Evolutionary conservation across 148 eudicot genomes (phyloP), one percentile per base, ranked within the genome.

Genomic region (Spergularia bocconei): DNA sequence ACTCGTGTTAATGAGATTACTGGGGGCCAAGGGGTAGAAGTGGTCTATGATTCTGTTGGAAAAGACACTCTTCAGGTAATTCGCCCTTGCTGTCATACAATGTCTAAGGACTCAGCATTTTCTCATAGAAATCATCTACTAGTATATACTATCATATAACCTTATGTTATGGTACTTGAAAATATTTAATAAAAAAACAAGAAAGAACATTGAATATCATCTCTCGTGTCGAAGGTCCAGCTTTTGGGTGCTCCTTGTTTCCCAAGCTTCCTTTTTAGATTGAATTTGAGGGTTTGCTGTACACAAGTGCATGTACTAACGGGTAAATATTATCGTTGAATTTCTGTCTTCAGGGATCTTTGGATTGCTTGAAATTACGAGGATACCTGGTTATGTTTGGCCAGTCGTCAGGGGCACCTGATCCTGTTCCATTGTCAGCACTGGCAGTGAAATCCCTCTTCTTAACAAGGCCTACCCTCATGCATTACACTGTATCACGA

Each of bases 1-100:
- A 58, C 82, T 50, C 87, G 93, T 19, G 98, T 93, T 25, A 82
- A 84, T 16, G 93, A 91, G 55, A 85, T 93, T 81, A 93, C 97
- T 38, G 84, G 86, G 50, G 92, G 94, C 20, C 79, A 88, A 85
- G 97, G 98, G 67, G 91, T 93, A 72, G 90, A 93, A 25, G 98
- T 88, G 67, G 98, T 93, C 38, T 91, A 93, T 81, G 97, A 91
- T 82, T 88, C 94, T 62, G 89, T 91, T 58, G 98, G 98, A 69
- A 93, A 88, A 75, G 92, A 91, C 84, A 91, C 97, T 51, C 89
- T 89, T 76, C 80, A 87, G 98, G 98, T 93, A 82, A 72, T 19
- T 0, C 9, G 38, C 47, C 7, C 17, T 16, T 15, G n/a, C 41
- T n/a, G 1, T 59, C 25, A 15, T 6, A 44, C 41, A 36, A 11